Base-by-base conservation (phyloP, 176 grass and related monocot genomes). In the Secale cereale region DNA sequence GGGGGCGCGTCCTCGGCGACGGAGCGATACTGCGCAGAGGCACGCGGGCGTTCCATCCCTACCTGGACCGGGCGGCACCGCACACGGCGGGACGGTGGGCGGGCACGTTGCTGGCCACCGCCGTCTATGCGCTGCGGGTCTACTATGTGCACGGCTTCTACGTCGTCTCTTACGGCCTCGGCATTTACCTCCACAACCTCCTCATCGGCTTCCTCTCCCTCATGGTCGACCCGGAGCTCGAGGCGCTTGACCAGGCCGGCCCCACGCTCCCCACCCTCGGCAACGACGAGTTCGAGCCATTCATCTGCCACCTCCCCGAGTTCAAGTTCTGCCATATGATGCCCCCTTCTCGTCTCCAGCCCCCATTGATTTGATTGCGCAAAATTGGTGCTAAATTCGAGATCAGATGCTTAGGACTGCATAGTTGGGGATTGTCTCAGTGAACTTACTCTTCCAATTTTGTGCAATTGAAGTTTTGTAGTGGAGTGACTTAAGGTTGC, bases 161-260 rank as follows among this genome's bases (percentile, higher is more conserved):
- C 73, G 89, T 98, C 23, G 89, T 98, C 65, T 86, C 91, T 63
- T 95, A 98, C 56, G 95, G 91, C 0, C 87, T 98, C n/a, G 95
- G 95, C 65, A 98, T 98, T 85, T 98, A 95, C 89, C 87, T 95
- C 74, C 89, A 95, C 59, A 98, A 98, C 88, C 92, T 98, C 83
- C 89, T 98, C 78, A 98, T 98, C 77, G 95, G 95, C 25, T 98
- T 98, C 86, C 93, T 98, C 26, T 98, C 95, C 59, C 95, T 93
- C 56, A 91, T 98, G 87, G 91, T 92, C 54, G 95, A 98, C 83
- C 95, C 93, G 43, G 93, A 95, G 92, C 67, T 95, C 41, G 95
- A 95, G 65, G 85, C 77, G 41, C 61, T 86, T 56, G 87, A 92
- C 66, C 91, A 85, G 9, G 92, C 92, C 7, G 87, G 89, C 25